Base-by-base conservation (phyloP, 1,284 basidiomycete species). In the Sanghuangporus weigelae region DNA sequence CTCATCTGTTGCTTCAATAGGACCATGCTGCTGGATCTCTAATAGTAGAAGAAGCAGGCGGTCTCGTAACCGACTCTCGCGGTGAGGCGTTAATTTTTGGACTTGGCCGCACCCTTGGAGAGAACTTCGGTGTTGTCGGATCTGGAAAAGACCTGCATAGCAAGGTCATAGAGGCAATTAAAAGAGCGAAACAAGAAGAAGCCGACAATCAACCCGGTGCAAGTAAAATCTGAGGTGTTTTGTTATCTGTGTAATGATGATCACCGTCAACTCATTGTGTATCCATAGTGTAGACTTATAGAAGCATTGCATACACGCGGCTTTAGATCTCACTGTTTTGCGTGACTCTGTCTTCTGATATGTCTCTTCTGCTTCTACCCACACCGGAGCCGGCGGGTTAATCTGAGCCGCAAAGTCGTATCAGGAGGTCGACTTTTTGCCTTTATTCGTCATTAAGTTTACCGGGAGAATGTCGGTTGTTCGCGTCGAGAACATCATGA, bases 11-110 rank as follows among this genome's bases (percentile, higher is more conserved):
- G 16, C 55, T 19, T 21, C 63, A 10, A 38, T 51, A 87, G 92
- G 97, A 99, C 73, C 97, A 98, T 72, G 96, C 96, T 0, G 83
- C 93, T 0, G 97, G 96, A 0, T 80, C 84, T 0, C 73, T 99
- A 7, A 81, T 99, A 8, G 86, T 98, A 6, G 84, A 88, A 65
- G 96, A 98, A 76, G 91, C 95, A 0, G 96, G 96, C 2, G 96
- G 96, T 0, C 70, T 89, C 14, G 87, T 98, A 38, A 89, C 87
- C 0, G 93, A 98, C 74, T 91, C 92, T 62, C 79, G 87, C 55
- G 96, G 95, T 3, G 71, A 85, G 64, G 80, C 83, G 0, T 84
- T 99, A 39, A 83, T 97, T 73, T 98, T 99, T 75, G 90, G 92
- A 0, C 79, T 90, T 1, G 96, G 96, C 12, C 79, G 95, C 63